phyloP scores from a whole-genome alignment of 148 eudicot genomes.

The Hydrangea macrophylla region DNA sequence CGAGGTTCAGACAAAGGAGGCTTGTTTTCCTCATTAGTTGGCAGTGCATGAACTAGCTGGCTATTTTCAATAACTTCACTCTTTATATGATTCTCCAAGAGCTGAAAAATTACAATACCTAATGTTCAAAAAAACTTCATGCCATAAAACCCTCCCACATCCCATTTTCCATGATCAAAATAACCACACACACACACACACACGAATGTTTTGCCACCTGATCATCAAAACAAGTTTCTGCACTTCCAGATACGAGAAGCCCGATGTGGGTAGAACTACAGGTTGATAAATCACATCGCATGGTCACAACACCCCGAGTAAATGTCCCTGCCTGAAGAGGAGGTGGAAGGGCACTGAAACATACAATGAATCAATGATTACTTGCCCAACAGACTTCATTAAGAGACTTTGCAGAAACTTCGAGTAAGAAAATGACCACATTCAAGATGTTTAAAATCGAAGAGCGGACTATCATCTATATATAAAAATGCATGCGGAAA shows the following conservation, averaged over 20 bases:
- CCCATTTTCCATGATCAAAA: too few species aligned
- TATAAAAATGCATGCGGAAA: neutral
- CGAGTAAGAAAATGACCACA: neutral
- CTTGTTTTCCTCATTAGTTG: conserved; percentile 45
- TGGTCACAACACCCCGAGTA: conserved; percentile 97
- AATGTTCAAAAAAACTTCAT: conserved; percentile 3
- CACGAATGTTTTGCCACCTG: conserved; percentile 56
- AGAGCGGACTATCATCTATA: neutral
- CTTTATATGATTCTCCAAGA: conserved; percentile 88
- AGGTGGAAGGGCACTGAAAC: conserved; percentile 92
- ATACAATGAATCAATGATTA: conserved; percentile 10
- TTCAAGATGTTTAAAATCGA: neutral
- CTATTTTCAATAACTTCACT: conserved; percentile 77
- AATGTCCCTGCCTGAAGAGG: conserved; percentile 96
- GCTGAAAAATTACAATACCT: conserved; percentile 35
- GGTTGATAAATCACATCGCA: conserved; percentile 93
- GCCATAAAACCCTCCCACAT: neutral
- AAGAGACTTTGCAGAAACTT: neutral
- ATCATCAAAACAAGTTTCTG: conserved; percentile 97
- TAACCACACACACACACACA: neutral
- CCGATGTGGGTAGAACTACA: conserved; percentile 84
- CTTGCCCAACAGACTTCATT: neutral
- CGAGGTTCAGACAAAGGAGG: conserved; percentile 65
- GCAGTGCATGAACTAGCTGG: conserved; percentile 61
- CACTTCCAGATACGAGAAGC: conserved; percentile 91